Base-by-base conservation (phyloP, 2,329 filamentous ascomycete species). In the Ophiostoma piceae region DNA sequence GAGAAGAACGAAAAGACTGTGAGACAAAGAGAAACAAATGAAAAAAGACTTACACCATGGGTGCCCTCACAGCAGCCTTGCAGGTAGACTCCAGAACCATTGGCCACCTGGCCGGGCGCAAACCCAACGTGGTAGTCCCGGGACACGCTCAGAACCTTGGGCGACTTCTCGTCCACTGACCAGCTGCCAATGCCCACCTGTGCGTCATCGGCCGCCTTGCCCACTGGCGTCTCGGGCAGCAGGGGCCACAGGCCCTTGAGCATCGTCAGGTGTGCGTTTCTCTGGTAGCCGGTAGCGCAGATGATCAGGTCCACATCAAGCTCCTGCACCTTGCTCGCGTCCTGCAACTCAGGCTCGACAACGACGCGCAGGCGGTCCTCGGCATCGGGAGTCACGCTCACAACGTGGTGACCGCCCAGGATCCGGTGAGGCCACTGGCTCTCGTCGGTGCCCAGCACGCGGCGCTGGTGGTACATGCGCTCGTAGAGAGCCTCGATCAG, bases 41-140 rank as follows among this genome's bases (percentile, higher is more conserved):
- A 22, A 43, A 66, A 7, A 19, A 5, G 19, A 67, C 90, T 88
- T 85, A 94, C 90, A 71, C 94, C 94, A 79, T 98, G 94, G 43
- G 93, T 96, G 72, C 85, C 88, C 82, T 98, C 94, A 78, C 93
- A 96, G 81, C 94, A 97, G 41, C 94, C 94, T 79, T 98, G 95
- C 75, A 98, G 83, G 90, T 92, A 98, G 71, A 98, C 84, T 3
- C 94, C 94, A 16, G 92, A 90, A 64, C 89, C 87, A 0, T 84
- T 77, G n/a, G 87, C 85, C 43, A 98, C 90, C 66, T 85, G 84
- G 39, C 86, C 88, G 1, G 85, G 81, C 67, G 86, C 84, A 77
- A 96, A 92, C 71, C 88, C 82, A 67, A 97, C 87, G 68, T 85
- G 85, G 79, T 98, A 98, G 78, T 97, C 87, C 68, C 94, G 86